Base-by-base conservation (phyloP, 495 filamentous ascomycete genomes). In the Tuber umbilicatum region DNA sequence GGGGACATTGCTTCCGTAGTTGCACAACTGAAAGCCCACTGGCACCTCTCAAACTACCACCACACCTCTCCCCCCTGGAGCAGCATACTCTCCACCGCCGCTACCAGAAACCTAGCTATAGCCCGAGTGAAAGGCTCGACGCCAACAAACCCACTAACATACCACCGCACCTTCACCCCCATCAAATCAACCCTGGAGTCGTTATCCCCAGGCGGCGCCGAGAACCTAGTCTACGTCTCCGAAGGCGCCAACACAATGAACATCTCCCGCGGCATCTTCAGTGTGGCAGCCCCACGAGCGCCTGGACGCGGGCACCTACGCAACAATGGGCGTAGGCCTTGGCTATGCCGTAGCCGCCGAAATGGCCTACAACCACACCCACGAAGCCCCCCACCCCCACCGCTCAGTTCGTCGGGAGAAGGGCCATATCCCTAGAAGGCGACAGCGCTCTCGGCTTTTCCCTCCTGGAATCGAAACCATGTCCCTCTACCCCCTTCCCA, bases 221-320 rank as follows among this genome's bases (percentile, higher is more conserved):
- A 88, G 16, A 81, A 83, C 72, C 85, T 90, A 39, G 87, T 90
- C 27, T 90, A 90, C 75, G 83, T 91, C 72, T 90, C 88, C 2
- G 89, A 91, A 83, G 89, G 89, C 68, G 89, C 89, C 38, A 90
- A 90, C 82, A 89, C 89, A 23, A 90, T 91, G 89, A 88, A 90
- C 77, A 90, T 90, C 64, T 88, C 87, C 5, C 86, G 89, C n/a
- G 86, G 85, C 38, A 85, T 87, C 75, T 90, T 91, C 82, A 84
- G 86, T 0, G 84, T 91, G 17, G 27, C 83, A 88, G 71, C 89
- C 89, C 10, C 86, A 89, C 42, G 85, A 88, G 4, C 86, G 89
- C 2, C 86, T 90, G 39, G 89, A 91, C 75, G 89, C 89, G 12
- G 89, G 89, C 19, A 89, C 89, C 0, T 86, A 90, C 75, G 89